Base-by-base conservation (phyloP, 1,139 yeast genomes). In the Kodamaea sp. region DNA sequence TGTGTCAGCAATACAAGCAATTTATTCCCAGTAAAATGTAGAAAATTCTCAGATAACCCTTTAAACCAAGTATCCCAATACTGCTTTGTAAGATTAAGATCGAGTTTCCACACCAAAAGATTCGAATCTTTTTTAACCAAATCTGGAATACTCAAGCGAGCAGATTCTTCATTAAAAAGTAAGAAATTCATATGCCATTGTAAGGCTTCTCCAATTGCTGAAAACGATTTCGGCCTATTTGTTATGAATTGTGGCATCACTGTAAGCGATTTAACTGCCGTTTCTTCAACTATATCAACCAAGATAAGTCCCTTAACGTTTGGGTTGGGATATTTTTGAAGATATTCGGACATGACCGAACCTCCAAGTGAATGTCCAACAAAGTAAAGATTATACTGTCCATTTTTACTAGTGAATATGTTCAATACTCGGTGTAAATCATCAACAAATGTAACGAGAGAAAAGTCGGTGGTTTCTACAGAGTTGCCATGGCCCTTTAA, bases 281-380 rank as follows among this genome's bases (percentile, higher is more conserved):
- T 84, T 45, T 90, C 97, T 55, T 92, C 98, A 3, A 92, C 97
- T 2, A 94, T 94, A 59, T 92, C 99, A 22, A 92, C 62, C 67
- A 90, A 79, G 0, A 78, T 75, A 5, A 92, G 62, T 0, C 97
- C 98, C 32, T 70, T 67, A 2, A 80, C 53, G 39, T 63, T 48
- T 40, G 53, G 43, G 6, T 39, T 35, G 12, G 48, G 37, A 6
- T 43, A 40, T 27, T 57, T 45, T 51, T 47, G 15, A 23, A 34
- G 45, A 42, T 44, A 77, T 34, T 74, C 73, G 0, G 96, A 75
- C 31, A 88, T 69, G 3, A 92, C 80, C 0, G 97, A 73, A 0
- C 97, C 98, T 2, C 98, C 99, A 22, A 94, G 67, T 2, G 96
- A 87, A 58, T 92, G 99, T 0, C 98, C 98, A 6, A 90, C 70